Percentiles rank a stretch among this genome's conserved stretches.
Conservation (phyloP, 495 filamentous ascomycete genomes). For the Aspergillus cristatus region DNA sequence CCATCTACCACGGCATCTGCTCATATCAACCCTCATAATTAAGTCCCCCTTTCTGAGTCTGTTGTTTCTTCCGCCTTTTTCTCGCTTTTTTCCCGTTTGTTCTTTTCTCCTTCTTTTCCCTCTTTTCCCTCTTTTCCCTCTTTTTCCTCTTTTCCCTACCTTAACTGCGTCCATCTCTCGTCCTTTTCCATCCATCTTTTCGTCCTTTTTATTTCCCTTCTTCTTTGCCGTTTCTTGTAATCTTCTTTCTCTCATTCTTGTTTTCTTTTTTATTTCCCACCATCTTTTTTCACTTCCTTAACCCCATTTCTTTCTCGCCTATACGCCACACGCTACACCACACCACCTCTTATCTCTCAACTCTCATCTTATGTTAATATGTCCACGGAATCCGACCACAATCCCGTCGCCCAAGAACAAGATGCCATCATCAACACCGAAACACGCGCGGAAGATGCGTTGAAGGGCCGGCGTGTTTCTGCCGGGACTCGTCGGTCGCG, state of each 20-base stretch:
- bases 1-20: too few relatives aligned
- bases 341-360: conserved; percentile 1
- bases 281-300: background rate
- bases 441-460: too few relatives aligned
- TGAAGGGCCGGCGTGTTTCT: conserved; percentile 22
- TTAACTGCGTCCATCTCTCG: conserved; percentile 3
- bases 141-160: conserved; percentile 1
- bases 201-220: conserved; percentile 13
- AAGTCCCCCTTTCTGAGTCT: conserved; percentile 7
- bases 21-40: too few relatives aligned
- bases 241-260: conserved; percentile 25
- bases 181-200: conserved; percentile 5
- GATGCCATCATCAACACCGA: background rate
- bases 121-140: background rate
- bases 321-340: too few relatives aligned
- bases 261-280: conserved; percentile 24
- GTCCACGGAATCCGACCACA: conserved; percentile 18
- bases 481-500: conserved; percentile 31
- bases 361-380: conserved; percentile 12
- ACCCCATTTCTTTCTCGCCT: too few relatives aligned
- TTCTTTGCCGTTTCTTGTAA: conserved; percentile 7
- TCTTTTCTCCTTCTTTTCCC: conserved; percentile 1
- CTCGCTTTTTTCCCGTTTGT: conserved; percentile 11
- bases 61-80: conserved; percentile 9
- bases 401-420: too few relatives aligned